Conservation (phyloP, 257 asterid genomes). For the Fraxinus pennsylvanica region DNA sequence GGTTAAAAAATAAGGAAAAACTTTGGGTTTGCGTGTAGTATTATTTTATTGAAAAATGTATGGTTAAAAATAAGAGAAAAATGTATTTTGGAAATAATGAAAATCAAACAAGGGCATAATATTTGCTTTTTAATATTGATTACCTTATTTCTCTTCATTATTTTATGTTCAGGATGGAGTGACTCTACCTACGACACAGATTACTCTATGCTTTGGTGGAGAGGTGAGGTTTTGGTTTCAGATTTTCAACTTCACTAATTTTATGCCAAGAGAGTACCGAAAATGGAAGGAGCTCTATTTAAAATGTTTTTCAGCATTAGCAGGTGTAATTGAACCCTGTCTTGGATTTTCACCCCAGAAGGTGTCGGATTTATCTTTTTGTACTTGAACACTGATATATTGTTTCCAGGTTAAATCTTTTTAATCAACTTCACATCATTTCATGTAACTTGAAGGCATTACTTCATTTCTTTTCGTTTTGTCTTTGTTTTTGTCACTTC, state of each 20-base stretch:
- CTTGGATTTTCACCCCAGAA: slow-evolving; percentile 8
- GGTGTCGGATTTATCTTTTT: slow-evolving; percentile 6
- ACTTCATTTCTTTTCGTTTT: slow-evolving; percentile 1
- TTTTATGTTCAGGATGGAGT: slow-evolving; percentile 57
- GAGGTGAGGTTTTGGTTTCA: slow-evolving; percentile 62
- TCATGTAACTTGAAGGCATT: not conserved
- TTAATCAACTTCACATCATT: not conserved
- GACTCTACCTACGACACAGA: slow-evolving; percentile 72
- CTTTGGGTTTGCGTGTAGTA: no score
- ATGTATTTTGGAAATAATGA: no score
- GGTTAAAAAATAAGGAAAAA: no score
- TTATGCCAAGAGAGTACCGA: slow-evolving; percentile 4
- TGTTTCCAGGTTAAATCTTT: slow-evolving; percentile 13
- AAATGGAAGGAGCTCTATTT: slow-evolving; percentile 12
- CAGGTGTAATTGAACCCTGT: slow-evolving; percentile 11
- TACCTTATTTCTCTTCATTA: slow-evolving; percentile 23
- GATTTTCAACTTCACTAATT: slow-evolving; percentile 14
- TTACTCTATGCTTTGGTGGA: slow-evolving; percentile 86
- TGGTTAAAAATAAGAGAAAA: no score
- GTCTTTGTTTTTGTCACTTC: slow-evolving; percentile 9
- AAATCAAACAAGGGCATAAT: not conserved
- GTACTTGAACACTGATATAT: slow-evolving; percentile 7
- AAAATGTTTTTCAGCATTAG: slow-evolving; percentile 18
- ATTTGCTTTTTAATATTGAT: slow-evolving; percentile 25
- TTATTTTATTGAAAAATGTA: no score